Conservation (phyloP, 257 asterid species). For the Solanum lycopersicoides region DNA sequence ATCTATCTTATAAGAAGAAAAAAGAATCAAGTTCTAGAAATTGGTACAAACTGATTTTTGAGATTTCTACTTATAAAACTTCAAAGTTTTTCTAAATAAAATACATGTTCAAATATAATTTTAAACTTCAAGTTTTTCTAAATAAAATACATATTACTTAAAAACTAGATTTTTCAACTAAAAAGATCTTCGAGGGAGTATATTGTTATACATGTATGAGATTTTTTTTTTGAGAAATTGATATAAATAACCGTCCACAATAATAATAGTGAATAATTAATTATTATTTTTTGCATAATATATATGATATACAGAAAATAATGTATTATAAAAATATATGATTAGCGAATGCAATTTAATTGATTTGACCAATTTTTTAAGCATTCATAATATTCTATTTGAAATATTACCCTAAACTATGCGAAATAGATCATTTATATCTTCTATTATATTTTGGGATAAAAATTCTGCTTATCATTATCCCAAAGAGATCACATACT, state of each 20-base stretch:
- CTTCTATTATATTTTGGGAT: no score
- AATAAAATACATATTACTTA: neutral
- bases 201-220: neutral
- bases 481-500: neutral
- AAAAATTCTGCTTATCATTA: rapidly evolving
- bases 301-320: neutral
- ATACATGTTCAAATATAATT: no score
- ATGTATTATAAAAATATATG: neutral
- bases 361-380: no score
- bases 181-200: neutral
- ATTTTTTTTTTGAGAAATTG: neutral
- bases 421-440: no score
- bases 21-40: neutral
- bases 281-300: neutral
- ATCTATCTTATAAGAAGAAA: neutral
- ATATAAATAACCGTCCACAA: neutral
- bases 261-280: neutral
- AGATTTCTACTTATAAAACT: neutral
- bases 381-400: neutral
- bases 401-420: no score
- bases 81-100: neutral
- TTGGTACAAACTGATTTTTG: neutral
- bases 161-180: neutral
- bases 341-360: neutral
- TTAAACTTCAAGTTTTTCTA: neutral